Evolutionary conservation across 2,329 filamentous ascomycete species (phyloP).

Genomic region (Fusarium sublunatum): DNA sequence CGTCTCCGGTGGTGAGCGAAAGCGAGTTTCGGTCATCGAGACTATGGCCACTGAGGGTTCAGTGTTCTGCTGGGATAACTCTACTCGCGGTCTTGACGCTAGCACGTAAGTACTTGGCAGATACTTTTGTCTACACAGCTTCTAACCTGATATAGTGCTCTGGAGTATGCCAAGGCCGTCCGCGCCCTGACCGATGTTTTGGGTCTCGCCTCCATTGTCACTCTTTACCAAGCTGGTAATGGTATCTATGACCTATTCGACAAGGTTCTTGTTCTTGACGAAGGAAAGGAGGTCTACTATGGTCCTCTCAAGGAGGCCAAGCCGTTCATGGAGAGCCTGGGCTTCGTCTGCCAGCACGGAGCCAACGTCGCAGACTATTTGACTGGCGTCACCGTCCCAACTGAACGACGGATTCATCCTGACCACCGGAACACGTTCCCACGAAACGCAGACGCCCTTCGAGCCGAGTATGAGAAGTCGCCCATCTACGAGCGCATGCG

Average conservation of each 20-base stretch:
- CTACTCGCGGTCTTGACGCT: constrained; percentile 73
- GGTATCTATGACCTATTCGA: constrained; percentile 77
- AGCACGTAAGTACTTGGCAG: constrained; percentile 58
- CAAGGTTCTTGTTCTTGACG: constrained; percentile 75
- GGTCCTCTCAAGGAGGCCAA: constrained; percentile 68
- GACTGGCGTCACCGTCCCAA: constrained; percentile 73
- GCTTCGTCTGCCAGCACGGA: constrained; percentile 70
- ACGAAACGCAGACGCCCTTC: constrained; percentile 58
- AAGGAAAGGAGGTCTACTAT: constrained; percentile 74
- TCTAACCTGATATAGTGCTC: constrained; percentile 53
- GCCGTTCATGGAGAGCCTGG: constrained; percentile 72
- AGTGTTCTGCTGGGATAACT: constrained; percentile 76
- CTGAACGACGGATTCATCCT: constrained; percentile 70
- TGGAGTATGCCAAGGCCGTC: constrained; percentile 70
- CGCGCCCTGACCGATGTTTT: constrained; percentile 72
- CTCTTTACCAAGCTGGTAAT: constrained; percentile 76
- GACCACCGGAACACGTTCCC: constrained; percentile 57
- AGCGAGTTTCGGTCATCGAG: constrained; percentile 76
- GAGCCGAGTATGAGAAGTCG: constrained; percentile 63
- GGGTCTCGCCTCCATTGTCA: constrained; percentile 70
- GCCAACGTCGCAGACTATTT: constrained; percentile 74
- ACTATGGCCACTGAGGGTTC: constrained; percentile 67
- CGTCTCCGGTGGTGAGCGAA: constrained; percentile 75
- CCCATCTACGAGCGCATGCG: constrained; percentile 62
- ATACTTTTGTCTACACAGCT: too few relatives aligned